Percentiles rank a stretch among this genome's conserved stretches.
phyloP scores from a whole-genome alignment of 2,329 filamentous ascomycete genomes.

The Pezicula carpinea region DNA sequence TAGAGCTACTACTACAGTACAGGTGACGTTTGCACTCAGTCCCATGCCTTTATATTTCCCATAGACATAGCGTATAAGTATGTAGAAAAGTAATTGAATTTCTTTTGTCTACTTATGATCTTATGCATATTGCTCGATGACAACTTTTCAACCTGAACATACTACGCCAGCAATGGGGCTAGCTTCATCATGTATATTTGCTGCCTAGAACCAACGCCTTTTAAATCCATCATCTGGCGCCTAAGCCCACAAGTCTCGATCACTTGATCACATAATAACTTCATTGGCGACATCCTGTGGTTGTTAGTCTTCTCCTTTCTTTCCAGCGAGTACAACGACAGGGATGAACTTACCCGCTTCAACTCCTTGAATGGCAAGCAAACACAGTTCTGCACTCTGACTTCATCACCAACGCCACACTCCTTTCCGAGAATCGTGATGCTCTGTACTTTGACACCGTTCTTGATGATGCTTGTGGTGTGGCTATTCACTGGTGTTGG shows the following conservation, averaged over 20 bases:
- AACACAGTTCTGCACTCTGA: constrained; percentile 95
- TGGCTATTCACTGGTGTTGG: constrained; percentile 84
- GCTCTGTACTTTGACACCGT: constrained; percentile 96
- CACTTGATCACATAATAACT: constrained; percentile 76
- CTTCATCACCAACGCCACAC: constrained; percentile 87
- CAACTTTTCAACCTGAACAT: not conserved
- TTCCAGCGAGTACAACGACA: not conserved
- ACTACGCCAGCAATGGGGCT: not conserved
- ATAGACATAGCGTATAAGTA: no score
- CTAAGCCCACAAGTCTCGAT: not conserved
- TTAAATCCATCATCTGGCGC: no score
- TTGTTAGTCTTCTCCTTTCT: constrained; percentile 26
- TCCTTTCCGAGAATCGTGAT: constrained; percentile 98
- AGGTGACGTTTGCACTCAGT: no score
- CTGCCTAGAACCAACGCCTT: not conserved
- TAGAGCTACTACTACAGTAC: no score
- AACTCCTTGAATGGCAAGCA: constrained; percentile 97
- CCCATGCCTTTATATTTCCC: no score
- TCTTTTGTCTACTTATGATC: no score
- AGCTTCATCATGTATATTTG: not conserved
- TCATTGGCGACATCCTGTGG: constrained; percentile 76
- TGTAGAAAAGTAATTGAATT: no score
- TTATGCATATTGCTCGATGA: not conserved
- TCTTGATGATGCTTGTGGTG: constrained; percentile 92
- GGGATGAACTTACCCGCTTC: constrained; percentile 68